Percentiles rank a stretch among this genome's conserved stretches.
phyloP scores from a whole-genome alignment of 192 early-diverging fungal species.

The Dispira simplex region DNA sequence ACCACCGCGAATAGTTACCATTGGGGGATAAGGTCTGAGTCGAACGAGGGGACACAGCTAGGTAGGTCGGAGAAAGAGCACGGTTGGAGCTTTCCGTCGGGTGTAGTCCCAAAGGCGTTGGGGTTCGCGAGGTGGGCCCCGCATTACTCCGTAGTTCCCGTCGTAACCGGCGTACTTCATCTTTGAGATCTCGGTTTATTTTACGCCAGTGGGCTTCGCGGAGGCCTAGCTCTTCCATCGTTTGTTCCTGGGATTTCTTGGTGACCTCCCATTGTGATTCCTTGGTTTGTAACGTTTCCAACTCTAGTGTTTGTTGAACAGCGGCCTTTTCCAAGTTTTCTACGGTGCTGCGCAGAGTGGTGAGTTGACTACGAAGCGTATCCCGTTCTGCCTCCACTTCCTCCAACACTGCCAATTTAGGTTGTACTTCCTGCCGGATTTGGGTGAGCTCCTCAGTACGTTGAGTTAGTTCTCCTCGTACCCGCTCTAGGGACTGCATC shows the following conservation, averaged over 20 bases:
- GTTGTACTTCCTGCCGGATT: neutral
- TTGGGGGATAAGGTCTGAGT: too few species aligned
- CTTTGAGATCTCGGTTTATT: conserved; percentile 27
- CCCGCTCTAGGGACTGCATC: conserved; percentile 11
- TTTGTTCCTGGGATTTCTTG: conserved; percentile 16
- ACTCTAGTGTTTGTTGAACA: conserved; percentile 18
- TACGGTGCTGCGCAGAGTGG: conserved; percentile 9
- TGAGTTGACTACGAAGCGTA: conserved; percentile 20
- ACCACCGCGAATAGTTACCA: too few species aligned
- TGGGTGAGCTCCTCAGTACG: conserved; percentile 15
- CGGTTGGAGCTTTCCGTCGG: too few species aligned
- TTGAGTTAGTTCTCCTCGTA: conserved; percentile 13
- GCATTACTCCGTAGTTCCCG: conserved; percentile 14
- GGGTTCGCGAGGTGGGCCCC: neutral
- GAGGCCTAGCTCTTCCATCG: conserved; percentile 23
- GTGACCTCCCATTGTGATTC: conserved; percentile 17
- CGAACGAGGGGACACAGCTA: too few species aligned
- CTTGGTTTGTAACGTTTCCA: conserved; percentile 23
- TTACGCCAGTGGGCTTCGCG: conserved; percentile 29
- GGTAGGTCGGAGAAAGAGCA: too few species aligned
- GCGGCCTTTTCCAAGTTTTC: conserved; percentile 14
- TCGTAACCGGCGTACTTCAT: conserved; percentile 26
- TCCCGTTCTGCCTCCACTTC: conserved; percentile 26
- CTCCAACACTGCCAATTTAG: neutral
- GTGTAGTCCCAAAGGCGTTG: too few species aligned